These are phyloP conservation scores for Aspergillus phoenicis DNA, from an alignment of 2,329 filamentous ascomycete genomes.

Conservation along the genomic window DNA sequence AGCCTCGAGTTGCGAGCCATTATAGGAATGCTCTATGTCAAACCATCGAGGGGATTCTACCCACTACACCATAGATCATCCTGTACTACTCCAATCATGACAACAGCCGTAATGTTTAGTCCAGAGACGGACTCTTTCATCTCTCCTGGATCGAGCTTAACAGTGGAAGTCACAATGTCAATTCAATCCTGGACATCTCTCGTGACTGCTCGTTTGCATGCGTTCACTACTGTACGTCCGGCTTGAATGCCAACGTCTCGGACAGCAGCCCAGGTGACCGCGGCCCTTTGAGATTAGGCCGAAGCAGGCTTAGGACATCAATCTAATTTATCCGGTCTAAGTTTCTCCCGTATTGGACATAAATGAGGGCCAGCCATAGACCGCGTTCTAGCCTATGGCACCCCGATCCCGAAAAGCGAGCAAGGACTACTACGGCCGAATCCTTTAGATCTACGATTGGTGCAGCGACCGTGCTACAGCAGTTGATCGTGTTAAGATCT, in stretches of 20 bases:
- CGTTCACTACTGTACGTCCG: neutral
- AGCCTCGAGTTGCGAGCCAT: too few species aligned
- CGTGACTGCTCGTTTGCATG: neutral
- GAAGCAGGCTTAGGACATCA: neutral
- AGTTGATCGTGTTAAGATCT: neutral
- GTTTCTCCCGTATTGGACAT: neutral
- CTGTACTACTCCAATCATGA: too few species aligned
- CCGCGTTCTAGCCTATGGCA: neutral
- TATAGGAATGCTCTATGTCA: too few species aligned
- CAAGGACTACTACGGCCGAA: neutral
- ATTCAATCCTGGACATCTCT: neutral
- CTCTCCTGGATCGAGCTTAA: neutral
- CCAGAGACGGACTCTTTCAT: neutral
- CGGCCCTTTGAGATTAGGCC: neutral
- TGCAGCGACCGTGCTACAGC: neutral
- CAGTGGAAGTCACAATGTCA: neutral
- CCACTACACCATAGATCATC: too few species aligned
- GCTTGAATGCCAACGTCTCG: too few species aligned
- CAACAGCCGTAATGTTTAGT: too few species aligned
- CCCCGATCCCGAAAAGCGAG: neutral
- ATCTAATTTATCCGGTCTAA: neutral
- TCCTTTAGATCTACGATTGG: neutral
- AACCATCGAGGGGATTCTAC: too few species aligned
- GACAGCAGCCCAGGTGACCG: too few species aligned
- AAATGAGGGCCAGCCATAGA: neutral